Base-by-base conservation (phyloP, 768 basidiomycete species). In the Russula brevipes region DNA sequence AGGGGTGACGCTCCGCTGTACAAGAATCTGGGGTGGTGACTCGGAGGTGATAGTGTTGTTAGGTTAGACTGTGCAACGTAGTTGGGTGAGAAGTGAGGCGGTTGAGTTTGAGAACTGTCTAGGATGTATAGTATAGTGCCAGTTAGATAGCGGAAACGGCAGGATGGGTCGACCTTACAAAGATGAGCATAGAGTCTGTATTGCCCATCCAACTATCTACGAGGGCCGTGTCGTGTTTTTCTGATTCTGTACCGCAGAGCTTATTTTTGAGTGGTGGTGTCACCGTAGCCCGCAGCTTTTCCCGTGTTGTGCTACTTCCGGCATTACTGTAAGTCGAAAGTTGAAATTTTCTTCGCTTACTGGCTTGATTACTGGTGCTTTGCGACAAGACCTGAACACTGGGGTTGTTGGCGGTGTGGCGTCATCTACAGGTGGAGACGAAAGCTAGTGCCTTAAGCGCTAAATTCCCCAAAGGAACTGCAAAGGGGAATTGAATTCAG, bases 181-280 rank as follows among this genome's bases (percentile, higher is more conserved):
- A 61, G 16, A 67, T 59, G 30, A 67, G 46, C 49, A 66, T 54
- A 0, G 57, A 66, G 31, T 58, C 41, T 41, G 62, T 68, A 39
- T 68, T 59, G 8, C 61, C 30, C 16, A 9, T 51, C 65, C 66
- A 66, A 35, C 59, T 51, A 16, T 67, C 54, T 1, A 59, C 24
- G 10, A 67, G 51, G 10, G 30, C 36, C 51, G 45, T 57, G 55
- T 67, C 65, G n/a, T 57, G 14, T 4, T 35, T 51, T 35, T 57
- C 57, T n/a, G 66, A 66, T 61, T 67, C 65, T 24, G 33, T 45
- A 4, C 8, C 30, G 33, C 66, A 66, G 38, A 54, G 42, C 30
- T 50, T 57, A 67, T 12, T 65, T 39, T 4, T 41, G 10, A 8
- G 49, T 42, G 17, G 57, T 50, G 14, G 57, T 17, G 10, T 59